Conservation (phyloP, 192 early-diverging fungal genomes). For the Podila verticillata region DNA sequence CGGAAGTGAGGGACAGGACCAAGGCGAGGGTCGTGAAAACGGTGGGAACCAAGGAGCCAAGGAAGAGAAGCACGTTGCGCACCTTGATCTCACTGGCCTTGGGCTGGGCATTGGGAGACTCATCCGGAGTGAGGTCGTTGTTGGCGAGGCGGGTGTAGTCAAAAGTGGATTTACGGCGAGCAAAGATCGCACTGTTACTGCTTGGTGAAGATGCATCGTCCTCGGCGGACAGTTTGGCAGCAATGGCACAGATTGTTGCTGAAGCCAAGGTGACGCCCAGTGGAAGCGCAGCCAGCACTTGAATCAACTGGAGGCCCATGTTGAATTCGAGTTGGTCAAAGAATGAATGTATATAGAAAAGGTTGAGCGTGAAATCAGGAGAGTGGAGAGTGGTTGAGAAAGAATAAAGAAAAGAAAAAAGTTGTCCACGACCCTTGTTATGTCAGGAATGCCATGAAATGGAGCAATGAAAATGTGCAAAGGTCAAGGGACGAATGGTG, state of each 20-base stretch:
- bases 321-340: background rate
- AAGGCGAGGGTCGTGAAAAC: constrained; percentile 12
- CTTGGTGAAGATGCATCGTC: constrained; percentile 14
- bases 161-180: constrained; percentile 35
- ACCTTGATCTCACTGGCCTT: constrained; percentile 35
- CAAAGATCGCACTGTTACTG: background rate
- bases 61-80: constrained; percentile 22
- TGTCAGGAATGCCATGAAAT: background rate
- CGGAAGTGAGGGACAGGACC: constrained; percentile 8
- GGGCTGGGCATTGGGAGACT: constrained; percentile 14
- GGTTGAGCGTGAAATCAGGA: background rate
- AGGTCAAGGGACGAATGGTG: background rate
- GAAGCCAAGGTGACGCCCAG: constrained; percentile 21
- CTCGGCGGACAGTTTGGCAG: constrained; percentile 18
- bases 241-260: constrained; percentile 17
- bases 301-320: constrained; percentile 28
- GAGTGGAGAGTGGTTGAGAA: background rate
- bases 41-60: constrained; percentile 27
- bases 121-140: background rate
- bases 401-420: background rate
- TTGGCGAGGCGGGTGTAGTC: constrained; percentile 30
- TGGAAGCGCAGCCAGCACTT: constrained; percentile 26
- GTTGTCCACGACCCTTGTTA: too few relatives aligned
- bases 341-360: background rate
- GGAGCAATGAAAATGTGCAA: background rate